Percentiles rank a stretch among this genome's conserved stretches.
Conservation (phyloP, 768 basidiomycete genomes). For the Kwoniella sp. region DNA sequence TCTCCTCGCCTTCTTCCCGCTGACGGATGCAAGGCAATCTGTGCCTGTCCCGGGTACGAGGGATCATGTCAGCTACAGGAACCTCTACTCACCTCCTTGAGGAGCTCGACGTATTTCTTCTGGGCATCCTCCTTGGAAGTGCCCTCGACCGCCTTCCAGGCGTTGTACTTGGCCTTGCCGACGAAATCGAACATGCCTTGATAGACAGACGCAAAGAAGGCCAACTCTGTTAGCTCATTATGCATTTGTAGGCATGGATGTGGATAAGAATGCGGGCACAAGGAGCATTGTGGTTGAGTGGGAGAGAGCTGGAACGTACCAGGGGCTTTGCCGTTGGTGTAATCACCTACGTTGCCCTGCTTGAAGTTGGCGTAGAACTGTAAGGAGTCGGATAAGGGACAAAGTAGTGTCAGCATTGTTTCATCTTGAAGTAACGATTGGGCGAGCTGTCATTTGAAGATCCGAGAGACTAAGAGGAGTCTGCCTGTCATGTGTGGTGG, state of each 20-base stretch:
- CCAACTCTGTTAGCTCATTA: constrained; percentile 15
- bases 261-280: too few relatives aligned
- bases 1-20: neutral
- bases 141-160: constrained; percentile 78
- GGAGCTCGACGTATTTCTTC: constrained; percentile 72
- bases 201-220: constrained; percentile 27
- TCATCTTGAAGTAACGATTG: too few relatives aligned
- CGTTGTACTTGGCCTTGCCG: constrained; percentile 92
- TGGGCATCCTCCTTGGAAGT: constrained; percentile 71
- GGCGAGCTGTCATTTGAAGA: too few relatives aligned
- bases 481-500: too few relatives aligned
- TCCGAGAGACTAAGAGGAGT: too few relatives aligned
- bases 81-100: constrained; percentile 64
- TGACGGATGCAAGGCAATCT: neutral
- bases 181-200: constrained; percentile 79
- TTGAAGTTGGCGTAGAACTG: constrained; percentile 96
- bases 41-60: constrained; percentile 41
- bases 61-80: constrained; percentile 1
- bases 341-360: constrained; percentile 81
- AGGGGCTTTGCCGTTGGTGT: constrained; percentile 59
- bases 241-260: too few relatives aligned
- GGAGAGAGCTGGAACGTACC: constrained; percentile 10
- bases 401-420: too few relatives aligned
- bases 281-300: too few relatives aligned
- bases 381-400: neutral